Evolutionary conservation across 305 asterid genomes (phyloP).

Genomic region (Fraxinus dipetala): DNA sequence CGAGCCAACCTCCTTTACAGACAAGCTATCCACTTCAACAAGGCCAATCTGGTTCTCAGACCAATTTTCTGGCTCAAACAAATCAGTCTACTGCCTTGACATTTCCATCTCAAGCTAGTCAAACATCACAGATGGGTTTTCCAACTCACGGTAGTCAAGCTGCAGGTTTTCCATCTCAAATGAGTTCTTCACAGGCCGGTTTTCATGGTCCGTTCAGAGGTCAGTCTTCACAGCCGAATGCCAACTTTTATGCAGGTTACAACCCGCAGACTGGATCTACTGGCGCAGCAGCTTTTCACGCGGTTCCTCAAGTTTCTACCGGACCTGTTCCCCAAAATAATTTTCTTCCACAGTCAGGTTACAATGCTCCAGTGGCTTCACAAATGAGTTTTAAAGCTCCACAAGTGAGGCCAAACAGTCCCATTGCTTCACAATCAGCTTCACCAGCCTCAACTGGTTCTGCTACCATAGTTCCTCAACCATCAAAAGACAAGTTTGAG

Average conservation of each 20-base stretch:
- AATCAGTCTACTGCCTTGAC: neutral
- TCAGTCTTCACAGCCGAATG: slow-evolving; percentile 37
- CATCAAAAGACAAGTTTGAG: slow-evolving; percentile 75
- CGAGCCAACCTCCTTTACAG: slow-evolving; percentile 31
- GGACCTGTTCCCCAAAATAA: slow-evolving; percentile 35
- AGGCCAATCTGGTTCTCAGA: neutral
- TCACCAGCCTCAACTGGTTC: slow-evolving; percentile 41
- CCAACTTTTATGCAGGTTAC: slow-evolving; percentile 55
- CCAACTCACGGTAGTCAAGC: slow-evolving; percentile 50
- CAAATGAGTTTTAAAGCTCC: neutral
- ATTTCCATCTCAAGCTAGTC: neutral
- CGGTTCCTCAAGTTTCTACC: slow-evolving; percentile 43
- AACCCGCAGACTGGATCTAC: slow-evolving; percentile 39
- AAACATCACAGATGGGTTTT: slow-evolving; percentile 42
- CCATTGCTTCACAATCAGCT: neutral
- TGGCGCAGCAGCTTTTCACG: slow-evolving; percentile 37
- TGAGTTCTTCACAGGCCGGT: slow-evolving; percentile 30
- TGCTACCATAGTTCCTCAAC: slow-evolving; percentile 48
- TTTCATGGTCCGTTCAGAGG: slow-evolving; percentile 21
- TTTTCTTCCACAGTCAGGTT: slow-evolving; percentile 16
- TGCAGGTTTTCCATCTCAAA: slow-evolving; percentile 35
- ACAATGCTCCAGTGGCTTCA: neutral
- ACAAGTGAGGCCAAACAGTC: neutral
- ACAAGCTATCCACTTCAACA: slow-evolving; percentile 2
- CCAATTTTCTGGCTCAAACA: neutral